Conservation (phyloP, 305 asterid species). For the Fraxinus dipetala region DNA sequence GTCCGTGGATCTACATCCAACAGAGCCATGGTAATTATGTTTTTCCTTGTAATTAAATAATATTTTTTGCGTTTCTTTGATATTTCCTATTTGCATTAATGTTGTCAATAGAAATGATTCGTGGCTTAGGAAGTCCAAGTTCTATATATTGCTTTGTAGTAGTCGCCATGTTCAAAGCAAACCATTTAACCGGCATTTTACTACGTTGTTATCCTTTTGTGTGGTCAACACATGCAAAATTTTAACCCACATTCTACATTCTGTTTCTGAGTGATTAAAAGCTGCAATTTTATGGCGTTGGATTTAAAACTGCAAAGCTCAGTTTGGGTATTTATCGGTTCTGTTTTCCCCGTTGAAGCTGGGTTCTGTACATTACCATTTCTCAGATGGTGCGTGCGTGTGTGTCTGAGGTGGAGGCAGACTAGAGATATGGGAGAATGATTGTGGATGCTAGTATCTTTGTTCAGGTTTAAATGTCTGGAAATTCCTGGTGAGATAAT, state of each 20-base stretch:
- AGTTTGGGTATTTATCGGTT: not conserved
- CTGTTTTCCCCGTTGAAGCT: constrained; percentile 1
- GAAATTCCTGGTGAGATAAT: constrained; percentile 11
- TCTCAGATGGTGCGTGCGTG: not conserved
- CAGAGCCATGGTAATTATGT: constrained; percentile 82
- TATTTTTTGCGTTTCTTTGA: not conserved
- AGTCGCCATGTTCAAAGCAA: not conserved
- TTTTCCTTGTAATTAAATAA: constrained; percentile 3
- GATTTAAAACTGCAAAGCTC: not conserved
- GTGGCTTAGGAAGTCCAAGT: constrained; percentile 4
- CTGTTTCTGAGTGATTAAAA: not conserved
- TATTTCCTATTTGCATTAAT: constrained; percentile 11
- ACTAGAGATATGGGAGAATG: not conserved
- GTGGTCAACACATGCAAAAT: constrained; percentile 2
- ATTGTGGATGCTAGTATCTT: not conserved
- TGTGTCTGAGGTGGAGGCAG: not conserved
- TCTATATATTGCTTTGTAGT: not conserved
- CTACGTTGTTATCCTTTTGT: not conserved
- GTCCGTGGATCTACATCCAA: constrained; percentile 94
- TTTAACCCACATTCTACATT: not conserved
- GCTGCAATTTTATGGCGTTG: not conserved
- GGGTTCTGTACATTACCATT: not conserved
- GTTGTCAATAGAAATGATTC: not conserved
- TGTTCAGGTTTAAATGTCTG: constrained; percentile 8
- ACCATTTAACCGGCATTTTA: constrained; percentile 10